phyloP scores from a whole-genome alignment of 306 rosid species.

The Oemleria cerasiformis region DNA sequence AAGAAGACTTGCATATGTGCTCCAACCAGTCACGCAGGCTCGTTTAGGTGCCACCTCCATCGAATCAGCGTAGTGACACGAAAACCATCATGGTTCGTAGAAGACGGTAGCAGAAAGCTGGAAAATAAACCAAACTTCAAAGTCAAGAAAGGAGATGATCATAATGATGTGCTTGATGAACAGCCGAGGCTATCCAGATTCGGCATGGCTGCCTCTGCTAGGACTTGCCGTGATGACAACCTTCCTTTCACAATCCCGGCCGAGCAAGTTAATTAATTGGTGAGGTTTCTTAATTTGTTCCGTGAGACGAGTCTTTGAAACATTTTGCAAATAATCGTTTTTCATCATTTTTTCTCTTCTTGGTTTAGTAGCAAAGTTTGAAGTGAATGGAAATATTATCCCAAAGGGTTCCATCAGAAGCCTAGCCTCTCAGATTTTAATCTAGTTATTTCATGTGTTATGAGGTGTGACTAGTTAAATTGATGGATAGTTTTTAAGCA shows the following conservation, averaged over 20 bases:
- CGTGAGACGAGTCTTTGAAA: too few relatives aligned
- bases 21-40: slow-evolving; percentile 23
- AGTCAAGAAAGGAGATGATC: background rate
- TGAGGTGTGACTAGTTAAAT: too few relatives aligned
- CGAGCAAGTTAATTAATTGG: slow-evolving; percentile 1
- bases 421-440: too few relatives aligned
- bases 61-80: background rate
- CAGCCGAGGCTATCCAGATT: slow-evolving; percentile 24
- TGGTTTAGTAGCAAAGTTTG: background rate
- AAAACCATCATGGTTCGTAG: background rate
- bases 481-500: too few relatives aligned
- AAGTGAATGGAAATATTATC: too few relatives aligned
- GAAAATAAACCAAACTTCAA: background rate
- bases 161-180: background rate
- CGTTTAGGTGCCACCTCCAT: slow-evolving; percentile 24
- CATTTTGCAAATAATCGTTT: background rate
- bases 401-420: too few relatives aligned
- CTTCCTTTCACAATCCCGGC: background rate
- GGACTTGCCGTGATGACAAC: background rate
- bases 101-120: too few relatives aligned
- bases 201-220: slow-evolving; percentile 16
- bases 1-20: slow-evolving; percentile 13
- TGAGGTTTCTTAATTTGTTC: background rate
- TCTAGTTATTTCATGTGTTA: too few relatives aligned
- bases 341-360: background rate